Evolutionary conservation across 768 basidiomycete species (phyloP), one percentile per base, ranked within the genome.

Genomic region (Rhodotorula kratochvilovae): DNA sequence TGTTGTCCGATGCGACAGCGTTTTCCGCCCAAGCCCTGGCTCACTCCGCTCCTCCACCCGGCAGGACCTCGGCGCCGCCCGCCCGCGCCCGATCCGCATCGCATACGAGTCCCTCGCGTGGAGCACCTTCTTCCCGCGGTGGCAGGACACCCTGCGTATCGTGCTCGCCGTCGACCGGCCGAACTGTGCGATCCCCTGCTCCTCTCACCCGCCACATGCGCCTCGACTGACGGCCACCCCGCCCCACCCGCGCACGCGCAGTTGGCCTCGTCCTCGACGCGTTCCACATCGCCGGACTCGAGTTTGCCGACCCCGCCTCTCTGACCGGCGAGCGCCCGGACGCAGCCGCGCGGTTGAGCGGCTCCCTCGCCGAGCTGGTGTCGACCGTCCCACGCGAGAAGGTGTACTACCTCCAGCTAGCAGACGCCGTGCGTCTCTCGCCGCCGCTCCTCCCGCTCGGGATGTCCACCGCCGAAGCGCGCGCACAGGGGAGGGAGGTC

Each of bases 271-370:
- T 60, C 29, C 59, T 60, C 43, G 59, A 60, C 35, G 13, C 50
- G 25, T 50, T 53, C 72, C 72, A 73, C 48, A 70, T 73, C 35
- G 72, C 68, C 12, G 72, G 72, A 25, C 63, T 48, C 57, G 71
- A 73, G 45, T 73, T 61, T n/a, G 72, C 72, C 23, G 68, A 73
- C 43, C 72, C 67, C 0, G 54, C 68, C 17, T 4, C 57, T 3
- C 62, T 62, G 0, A 57, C 58, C 3, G 55, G 72, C 27, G 63
- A 63, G 5, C 67, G 72, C 15, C 50, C 61, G 17, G 59, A 73
- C 56, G 68, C 63, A 1, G 4, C 11, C 1, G 72, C 42, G 11
- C 67, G 68, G 10, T 27, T 73, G 25, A 25, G 39, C 23, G 50
- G 42, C 5, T 73, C 72, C 1, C 46, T 73, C 15, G 48, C 35